Evolutionary conservation across 768 basidiomycete genomes (phyloP), one percentile per base, ranked within the genome.

Genomic region (Butyriboletus loyo): DNA sequence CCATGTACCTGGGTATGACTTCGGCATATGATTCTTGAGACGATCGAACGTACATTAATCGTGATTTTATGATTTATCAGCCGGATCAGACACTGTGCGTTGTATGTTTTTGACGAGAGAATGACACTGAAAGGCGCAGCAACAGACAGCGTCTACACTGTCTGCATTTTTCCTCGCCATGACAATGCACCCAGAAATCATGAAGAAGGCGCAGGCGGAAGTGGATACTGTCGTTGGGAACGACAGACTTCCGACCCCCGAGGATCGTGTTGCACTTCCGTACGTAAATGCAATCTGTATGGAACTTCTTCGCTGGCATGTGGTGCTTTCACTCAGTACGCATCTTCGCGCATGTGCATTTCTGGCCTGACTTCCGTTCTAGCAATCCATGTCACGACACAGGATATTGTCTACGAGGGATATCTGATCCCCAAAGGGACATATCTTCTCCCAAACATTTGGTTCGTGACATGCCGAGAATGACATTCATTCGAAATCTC

Each of bases 391-490:
- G 45, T 36, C 34, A 30, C 4, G 3, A 22, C 50, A 8, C 27
- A 50, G 5, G 50, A 48, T 2, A 21, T 4, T 1, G 36, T 48
- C 45, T 54, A 56, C 14, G 24, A 60, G 1, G 64, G 59, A 2
- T 57, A 64, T 30, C 17, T 57, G 0, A 68, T 66, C 2, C 56
- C 66, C 1, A 61, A 68, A 30, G 66, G 4, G n/a, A n/a, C n/a
- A n/a, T n/a, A n/a, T n/a, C n/a, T n/a, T n/a, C n/a, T n/a, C n/a
- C n/a, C n/a, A n/a, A 63, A 56, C 3, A n/a, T 42, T 4, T 60
- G 58, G 64, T 63, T 3, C 2, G 53, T 57, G 39, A 2, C 13
- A 1, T 14, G 2, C 3, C 9, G 24, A n/a, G 14, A 11, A 35
- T 11, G 6, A 21, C 14, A 15, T 15, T 17, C 4, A 17, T 27